phyloP scores from a whole-genome alignment of 257 asterid species.

The Gentiana straminea region DNA sequence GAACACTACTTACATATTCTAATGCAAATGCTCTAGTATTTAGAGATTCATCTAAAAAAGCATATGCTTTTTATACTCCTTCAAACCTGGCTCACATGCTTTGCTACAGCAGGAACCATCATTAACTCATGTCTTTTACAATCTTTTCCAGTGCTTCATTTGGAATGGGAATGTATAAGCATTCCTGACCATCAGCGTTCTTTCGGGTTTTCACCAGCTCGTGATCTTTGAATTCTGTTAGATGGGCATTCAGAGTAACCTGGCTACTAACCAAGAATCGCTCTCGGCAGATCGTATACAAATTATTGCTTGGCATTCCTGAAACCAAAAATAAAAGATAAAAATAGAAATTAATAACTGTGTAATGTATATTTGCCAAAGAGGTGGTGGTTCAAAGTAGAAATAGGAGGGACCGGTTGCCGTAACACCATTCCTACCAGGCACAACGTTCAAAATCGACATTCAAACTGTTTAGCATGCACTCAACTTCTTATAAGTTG shows the following conservation, averaged over 20 bases:
- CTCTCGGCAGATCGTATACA: slow-evolving; percentile 74
- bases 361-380: slow-evolving; percentile 3
- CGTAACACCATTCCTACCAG: no score
- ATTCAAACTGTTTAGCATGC: no score
- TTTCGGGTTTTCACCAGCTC: slow-evolving; percentile 78
- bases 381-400: slow-evolving; percentile 3
- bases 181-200: slow-evolving; percentile 76
- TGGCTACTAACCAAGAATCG: slow-evolving; percentile 86
- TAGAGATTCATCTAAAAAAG: no score
- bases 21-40: no score
- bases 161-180: slow-evolving; percentile 66
- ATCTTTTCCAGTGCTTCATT: slow-evolving; percentile 72
- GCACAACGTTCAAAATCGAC: no score
- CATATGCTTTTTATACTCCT: no score
- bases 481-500: no score
- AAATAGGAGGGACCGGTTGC: not conserved
- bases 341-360: no score
- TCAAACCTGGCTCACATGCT: no score
- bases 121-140: slow-evolving; percentile 53
- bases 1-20: no score
- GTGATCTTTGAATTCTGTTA: slow-evolving; percentile 91
- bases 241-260: slow-evolving; percentile 77
- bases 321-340: slow-evolving; percentile 5
- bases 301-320: slow-evolving; percentile 74
- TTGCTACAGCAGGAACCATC: slow-evolving; percentile 1